Conservation (phyloP, 495 filamentous ascomycete genomes). For the Lichina pygmaea region DNA sequence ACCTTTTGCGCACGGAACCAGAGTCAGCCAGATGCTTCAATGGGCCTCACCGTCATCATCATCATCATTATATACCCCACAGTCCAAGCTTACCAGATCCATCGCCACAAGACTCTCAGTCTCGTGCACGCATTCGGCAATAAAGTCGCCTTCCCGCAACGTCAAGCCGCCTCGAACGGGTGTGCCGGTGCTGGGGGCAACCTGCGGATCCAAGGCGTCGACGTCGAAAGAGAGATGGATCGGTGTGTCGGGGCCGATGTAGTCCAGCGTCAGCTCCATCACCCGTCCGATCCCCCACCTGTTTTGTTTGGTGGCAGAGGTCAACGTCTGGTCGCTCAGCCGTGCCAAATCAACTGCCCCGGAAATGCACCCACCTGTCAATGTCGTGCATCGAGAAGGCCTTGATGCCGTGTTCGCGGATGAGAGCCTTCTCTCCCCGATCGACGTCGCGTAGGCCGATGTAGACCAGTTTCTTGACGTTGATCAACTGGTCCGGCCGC, state of each 20-base stretch:
- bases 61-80: background rate
- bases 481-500: slow-evolving; percentile 31
- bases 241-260: slow-evolving; percentile 79
- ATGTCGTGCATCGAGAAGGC: slow-evolving; percentile 98
- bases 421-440: slow-evolving; percentile 63
- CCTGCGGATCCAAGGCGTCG: slow-evolving; percentile 84
- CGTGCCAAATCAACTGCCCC: background rate
- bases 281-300: slow-evolving; percentile 83
- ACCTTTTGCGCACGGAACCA: slow-evolving; percentile 10
- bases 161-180: slow-evolving; percentile 90
- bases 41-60: background rate
- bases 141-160: slow-evolving; percentile 87
- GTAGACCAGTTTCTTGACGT: slow-evolving; percentile 74
- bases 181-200: slow-evolving; percentile 88
- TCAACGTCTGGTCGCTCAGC: background rate
- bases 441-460: slow-evolving; percentile 92
- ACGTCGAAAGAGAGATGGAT: slow-evolving; percentile 96
- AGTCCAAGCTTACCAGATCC: slow-evolving; percentile 35
- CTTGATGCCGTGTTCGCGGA: slow-evolving; percentile 70
- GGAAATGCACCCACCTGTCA: slow-evolving; percentile 29
- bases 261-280: slow-evolving; percentile 88
- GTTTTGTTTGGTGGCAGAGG: background rate
- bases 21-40: background rate
- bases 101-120: slow-evolving; percentile 77
- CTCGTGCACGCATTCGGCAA: slow-evolving; percentile 86